Conservation (phyloP, 768 basidiomycete genomes). For the Boletus rufocinnamomeus region DNA sequence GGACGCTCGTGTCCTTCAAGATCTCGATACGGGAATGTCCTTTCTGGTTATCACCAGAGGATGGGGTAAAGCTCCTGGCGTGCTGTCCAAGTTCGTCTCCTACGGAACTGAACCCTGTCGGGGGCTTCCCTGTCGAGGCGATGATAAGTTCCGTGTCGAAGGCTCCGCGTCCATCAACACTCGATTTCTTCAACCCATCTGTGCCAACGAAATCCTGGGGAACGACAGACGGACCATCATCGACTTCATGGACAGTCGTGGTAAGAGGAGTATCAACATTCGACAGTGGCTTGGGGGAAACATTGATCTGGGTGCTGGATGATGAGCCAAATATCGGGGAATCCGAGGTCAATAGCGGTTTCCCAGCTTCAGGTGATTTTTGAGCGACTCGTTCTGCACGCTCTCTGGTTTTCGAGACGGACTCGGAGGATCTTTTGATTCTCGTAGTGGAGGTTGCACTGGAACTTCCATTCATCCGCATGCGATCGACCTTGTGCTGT, state of each 20-base stretch:
- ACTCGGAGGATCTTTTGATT: background rate
- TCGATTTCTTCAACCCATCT: background rate
- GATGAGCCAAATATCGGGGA: constrained; percentile 17
- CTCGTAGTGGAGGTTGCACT: background rate
- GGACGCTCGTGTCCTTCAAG: constrained; percentile 2
- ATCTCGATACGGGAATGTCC: background rate
- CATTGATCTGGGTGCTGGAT: constrained; percentile 18
- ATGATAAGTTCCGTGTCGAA: background rate
- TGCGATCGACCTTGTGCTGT: constrained; percentile 3
- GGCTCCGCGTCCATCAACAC: background rate
- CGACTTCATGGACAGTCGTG: background rate
- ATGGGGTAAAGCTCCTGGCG: background rate
- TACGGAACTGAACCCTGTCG: background rate
- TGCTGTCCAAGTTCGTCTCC: background rate
- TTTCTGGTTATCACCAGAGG: background rate
- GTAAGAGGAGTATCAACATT: constrained; percentile 4
- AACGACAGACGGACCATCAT: background rate
- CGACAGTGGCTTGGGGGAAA: constrained; percentile 9
- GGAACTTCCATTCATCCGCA: constrained; percentile 16
- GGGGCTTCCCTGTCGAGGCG: background rate
- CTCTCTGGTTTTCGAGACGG: background rate
- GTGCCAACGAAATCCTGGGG: background rate
- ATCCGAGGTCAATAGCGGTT: background rate
- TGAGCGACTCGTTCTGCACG: background rate
- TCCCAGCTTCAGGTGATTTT: background rate